A percentile compares a stretch with the other conserved stretches of the same genome.
These are phyloP conservation scores for Mrakia hoshinonis DNA, from an alignment of 768 basidiomycete genomes.

Conservation along the genomic window DNA sequence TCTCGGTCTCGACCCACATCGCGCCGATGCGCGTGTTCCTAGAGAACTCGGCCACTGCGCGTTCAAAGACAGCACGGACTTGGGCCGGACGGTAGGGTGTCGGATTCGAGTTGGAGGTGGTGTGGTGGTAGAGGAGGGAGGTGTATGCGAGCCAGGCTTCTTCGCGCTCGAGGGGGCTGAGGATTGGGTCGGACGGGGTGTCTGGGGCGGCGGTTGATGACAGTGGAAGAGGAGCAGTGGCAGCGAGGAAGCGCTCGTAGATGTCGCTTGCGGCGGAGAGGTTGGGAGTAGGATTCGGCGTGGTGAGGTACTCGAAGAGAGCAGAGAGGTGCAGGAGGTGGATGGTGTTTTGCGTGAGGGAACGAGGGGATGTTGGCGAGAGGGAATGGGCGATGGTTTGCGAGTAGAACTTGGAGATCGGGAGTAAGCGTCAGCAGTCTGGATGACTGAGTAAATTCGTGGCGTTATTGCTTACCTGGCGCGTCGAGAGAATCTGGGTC, in stretches of 20 bases:
- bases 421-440: not conserved
- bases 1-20: constrained; percentile 40
- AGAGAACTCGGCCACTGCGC: constrained; percentile 38
- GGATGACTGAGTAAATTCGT: not conserved
- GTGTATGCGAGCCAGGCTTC: not conserved
- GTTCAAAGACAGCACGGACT: constrained; percentile 38
- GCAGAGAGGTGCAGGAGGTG: constrained; percentile 31
- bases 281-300: constrained; percentile 36
- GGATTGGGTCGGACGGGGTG: not conserved
- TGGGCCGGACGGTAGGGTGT: constrained; percentile 34
- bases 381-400: constrained; percentile 18
- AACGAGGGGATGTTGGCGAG: constrained; percentile 28
- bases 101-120: constrained; percentile 9
- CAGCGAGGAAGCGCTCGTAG: constrained; percentile 17
- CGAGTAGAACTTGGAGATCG: constrained; percentile 7
- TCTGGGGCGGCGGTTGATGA: not conserved
- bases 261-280: constrained; percentile 35
- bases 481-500: constrained; percentile 28
- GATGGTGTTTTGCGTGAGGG: constrained; percentile 22
- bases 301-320: constrained; percentile 34
- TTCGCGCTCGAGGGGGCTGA: not conserved
- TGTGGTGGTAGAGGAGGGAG: constrained; percentile 16
- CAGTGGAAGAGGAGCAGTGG: not conserved
- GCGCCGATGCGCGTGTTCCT: constrained; percentile 42
- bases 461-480: constrained; percentile 34